Evolutionary conservation across 2,329 filamentous ascomycete species (phyloP).

Genomic region (Aureobasidium pullulans): DNA sequence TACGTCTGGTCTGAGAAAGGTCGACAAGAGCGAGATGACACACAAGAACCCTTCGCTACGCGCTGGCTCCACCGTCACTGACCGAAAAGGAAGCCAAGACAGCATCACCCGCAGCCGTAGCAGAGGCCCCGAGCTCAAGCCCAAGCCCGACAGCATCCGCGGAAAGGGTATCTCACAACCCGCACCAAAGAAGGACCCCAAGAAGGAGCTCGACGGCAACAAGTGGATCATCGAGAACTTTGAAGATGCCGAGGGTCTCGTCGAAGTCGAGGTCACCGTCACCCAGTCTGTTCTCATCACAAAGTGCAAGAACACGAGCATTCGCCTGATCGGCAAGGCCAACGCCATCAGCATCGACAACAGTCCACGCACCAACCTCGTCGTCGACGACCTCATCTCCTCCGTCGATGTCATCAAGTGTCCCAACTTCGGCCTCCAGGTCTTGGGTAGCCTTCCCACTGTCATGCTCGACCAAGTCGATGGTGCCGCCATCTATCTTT

Average conservation of each 20-base stretch:
- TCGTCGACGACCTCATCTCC: slow-evolving; percentile 83
- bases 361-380: slow-evolving; percentile 71
- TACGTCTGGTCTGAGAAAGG: slow-evolving; percentile 82
- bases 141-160: slow-evolving; percentile 43
- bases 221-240: slow-evolving; percentile 98
- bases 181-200: slow-evolving; percentile 24
- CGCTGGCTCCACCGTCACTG: slow-evolving; percentile 61
- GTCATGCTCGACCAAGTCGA: slow-evolving; percentile 91
- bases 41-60: slow-evolving; percentile 93
- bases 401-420: slow-evolving; percentile 94
- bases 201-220: slow-evolving; percentile 53
- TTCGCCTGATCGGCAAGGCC: slow-evolving; percentile 85
- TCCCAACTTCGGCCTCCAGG: slow-evolving; percentile 77
- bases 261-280: slow-evolving; percentile 75
- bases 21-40: slow-evolving; percentile 93
- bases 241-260: slow-evolving; percentile 63
- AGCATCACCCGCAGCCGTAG: slow-evolving; percentile 62
- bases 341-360: slow-evolving; percentile 98
- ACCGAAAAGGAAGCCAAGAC: slow-evolving; percentile 45
- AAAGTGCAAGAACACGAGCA: slow-evolving; percentile 81
- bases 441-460: slow-evolving; percentile 77
- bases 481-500: slow-evolving; percentile 78
- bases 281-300: slow-evolving; percentile 88
- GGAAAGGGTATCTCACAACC: slow-evolving; percentile 30
- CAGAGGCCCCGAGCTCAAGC: slow-evolving; percentile 70